Percentiles rank a stretch among this genome's conserved stretches.
These are phyloP conservation scores for Niebla homalea DNA, from an alignment of 495 filamentous ascomycete genomes.

Conservation along the genomic window DNA sequence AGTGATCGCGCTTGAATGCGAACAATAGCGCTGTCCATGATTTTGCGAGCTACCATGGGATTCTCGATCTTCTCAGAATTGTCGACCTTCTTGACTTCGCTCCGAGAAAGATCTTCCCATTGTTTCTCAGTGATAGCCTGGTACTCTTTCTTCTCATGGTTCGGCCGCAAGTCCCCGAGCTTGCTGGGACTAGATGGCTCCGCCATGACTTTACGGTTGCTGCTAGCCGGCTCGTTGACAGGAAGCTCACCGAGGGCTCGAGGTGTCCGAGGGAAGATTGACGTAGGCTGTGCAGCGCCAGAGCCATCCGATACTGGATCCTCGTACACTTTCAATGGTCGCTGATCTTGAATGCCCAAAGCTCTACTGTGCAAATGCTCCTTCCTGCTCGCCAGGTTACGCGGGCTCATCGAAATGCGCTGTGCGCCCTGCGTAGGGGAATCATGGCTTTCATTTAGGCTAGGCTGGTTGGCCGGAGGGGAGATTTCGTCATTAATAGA, in stretches of 20 bases:
- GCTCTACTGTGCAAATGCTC: slow-evolving; percentile 3
- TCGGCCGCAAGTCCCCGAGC: neutral
- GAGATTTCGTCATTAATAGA: neutral
- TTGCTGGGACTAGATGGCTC: slow-evolving; percentile 2
- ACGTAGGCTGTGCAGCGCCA: neutral
- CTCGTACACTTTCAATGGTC: slow-evolving; percentile 29
- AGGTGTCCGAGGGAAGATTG: slow-evolving; percentile 2
- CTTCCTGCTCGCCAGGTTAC: slow-evolving; percentile 10
- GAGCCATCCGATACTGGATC: slow-evolving; percentile 22
- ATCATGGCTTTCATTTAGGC: too few relatives aligned
- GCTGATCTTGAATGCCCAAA: neutral
- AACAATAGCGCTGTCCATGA: slow-evolving; percentile 65
- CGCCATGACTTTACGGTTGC: slow-evolving; percentile 13
- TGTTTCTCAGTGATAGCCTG: neutral
- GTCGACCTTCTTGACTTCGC: neutral
- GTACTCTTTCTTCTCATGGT: neutral
- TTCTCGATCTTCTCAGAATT: slow-evolving; percentile 26
- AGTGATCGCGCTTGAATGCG: slow-evolving; percentile 57
- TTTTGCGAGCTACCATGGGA: slow-evolving; percentile 33
- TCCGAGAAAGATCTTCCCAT: slow-evolving; percentile 7
- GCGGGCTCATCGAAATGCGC: slow-evolving; percentile 15
- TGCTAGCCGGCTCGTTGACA: slow-evolving; percentile 20
- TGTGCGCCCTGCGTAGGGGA: neutral
- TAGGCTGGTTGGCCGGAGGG: too few relatives aligned
- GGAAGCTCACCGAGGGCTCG: slow-evolving; percentile 20